Conservation (phyloP, 805 yeast genomes). For the Lipomyces orientalis region DNA sequence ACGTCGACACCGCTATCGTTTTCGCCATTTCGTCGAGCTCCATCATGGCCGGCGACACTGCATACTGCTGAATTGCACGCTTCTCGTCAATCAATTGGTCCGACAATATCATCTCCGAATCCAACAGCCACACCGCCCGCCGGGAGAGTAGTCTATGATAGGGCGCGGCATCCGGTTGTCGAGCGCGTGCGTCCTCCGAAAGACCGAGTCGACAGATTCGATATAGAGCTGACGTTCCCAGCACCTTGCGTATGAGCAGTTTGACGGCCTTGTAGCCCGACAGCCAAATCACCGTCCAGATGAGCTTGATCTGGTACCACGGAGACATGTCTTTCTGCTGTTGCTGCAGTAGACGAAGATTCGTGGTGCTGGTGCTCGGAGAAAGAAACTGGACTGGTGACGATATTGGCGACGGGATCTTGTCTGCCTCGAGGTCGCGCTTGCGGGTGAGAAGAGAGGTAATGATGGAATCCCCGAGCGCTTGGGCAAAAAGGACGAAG, state of each 20-base stretch:
- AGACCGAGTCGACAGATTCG: slow-evolving; percentile 30
- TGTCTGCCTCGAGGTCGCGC: neutral
- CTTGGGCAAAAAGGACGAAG: neutral
- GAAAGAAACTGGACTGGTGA: neutral
- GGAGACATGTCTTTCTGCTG: neutral
- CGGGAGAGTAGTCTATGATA: slow-evolving; percentile 19
- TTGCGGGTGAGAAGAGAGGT: slow-evolving; percentile 1
- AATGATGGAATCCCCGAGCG: neutral
- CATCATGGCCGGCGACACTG: slow-evolving; percentile 12
- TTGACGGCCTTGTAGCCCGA: slow-evolving; percentile 24
- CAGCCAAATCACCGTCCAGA: slow-evolving; percentile 2
- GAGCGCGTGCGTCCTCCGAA: slow-evolving; percentile 15
- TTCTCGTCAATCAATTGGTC: slow-evolving; percentile 20
- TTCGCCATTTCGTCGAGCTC: slow-evolving; percentile 18
- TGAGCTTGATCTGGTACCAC: neutral
- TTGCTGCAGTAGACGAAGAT: neutral
- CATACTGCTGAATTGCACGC: slow-evolving; percentile 18
- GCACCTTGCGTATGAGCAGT: slow-evolving; percentile 15
- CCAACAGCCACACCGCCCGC: slow-evolving; percentile 36
- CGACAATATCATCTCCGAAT: slow-evolving; percentile 32
- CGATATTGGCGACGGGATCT: neutral
- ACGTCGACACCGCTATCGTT: slow-evolving; percentile 22
- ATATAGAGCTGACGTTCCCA: slow-evolving; percentile 28
- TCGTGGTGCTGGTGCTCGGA: neutral
- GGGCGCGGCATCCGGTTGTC: neutral